A percentile compares a stretch with the other conserved stretches of the same genome.
Evolutionary conservation across 2,329 filamentous ascomycete species (phyloP).

Genomic region (Hymenoscyphus salicellus): DNA sequence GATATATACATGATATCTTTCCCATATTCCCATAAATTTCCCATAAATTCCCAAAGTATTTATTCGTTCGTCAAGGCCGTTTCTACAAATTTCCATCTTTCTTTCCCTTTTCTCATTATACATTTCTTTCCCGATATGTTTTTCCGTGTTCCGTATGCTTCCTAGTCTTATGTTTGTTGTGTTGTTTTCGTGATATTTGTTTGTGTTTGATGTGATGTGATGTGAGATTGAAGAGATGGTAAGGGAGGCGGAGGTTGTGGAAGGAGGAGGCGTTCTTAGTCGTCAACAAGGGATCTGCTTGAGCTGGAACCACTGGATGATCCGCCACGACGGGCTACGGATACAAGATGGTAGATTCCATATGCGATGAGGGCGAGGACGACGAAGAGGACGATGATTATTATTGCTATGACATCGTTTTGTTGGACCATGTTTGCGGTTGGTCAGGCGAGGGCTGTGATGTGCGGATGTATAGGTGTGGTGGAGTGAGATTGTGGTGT

Average conservation of each 20-base stretch:
- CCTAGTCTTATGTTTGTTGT: not conserved
- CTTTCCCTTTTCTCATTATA: constrained; percentile 4
- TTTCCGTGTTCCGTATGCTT: not conserved
- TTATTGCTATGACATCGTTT: constrained; percentile 67
- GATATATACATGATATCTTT: constrained; percentile 16
- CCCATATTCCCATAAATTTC: not conserved
- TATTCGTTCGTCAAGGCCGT: constrained; percentile 5
- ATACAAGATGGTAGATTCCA: constrained; percentile 61
- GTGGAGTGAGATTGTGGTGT: too few relatives aligned
- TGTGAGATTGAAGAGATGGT: not conserved
- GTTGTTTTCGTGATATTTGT: not conserved
- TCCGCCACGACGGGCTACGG: constrained; percentile 40
- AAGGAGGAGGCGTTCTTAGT: constrained; percentile 17
- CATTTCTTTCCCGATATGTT: not conserved
- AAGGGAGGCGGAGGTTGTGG: too few relatives aligned
- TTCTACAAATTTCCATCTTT: not conserved
- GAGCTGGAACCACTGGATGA: constrained; percentile 21
- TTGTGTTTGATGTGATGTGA: not conserved
- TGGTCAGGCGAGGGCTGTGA: not conserved
- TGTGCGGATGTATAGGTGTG: too few relatives aligned
- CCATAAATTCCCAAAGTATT: constrained; percentile 10
- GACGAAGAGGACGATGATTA: constrained; percentile 65
- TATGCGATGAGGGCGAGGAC: constrained; percentile 60
- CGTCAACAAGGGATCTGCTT: constrained; percentile 30
- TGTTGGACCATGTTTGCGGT: constrained; percentile 53